These are phyloP conservation scores for Cystobasidium ongulense DNA, from an alignment of 768 basidiomycete genomes.

Conservation along the genomic window DNA sequence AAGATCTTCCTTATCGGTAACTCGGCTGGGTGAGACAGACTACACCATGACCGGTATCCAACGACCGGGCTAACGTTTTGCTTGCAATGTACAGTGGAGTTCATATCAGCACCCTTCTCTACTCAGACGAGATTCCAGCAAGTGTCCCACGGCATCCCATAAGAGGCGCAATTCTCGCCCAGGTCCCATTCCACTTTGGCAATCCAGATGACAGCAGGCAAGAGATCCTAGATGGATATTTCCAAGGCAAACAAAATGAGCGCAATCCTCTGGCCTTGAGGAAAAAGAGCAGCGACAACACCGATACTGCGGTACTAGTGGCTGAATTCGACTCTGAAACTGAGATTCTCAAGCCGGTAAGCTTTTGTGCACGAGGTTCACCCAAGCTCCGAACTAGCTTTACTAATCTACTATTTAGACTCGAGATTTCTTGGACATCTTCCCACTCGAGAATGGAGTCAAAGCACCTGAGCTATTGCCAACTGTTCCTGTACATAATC, in stretches of 20 bases:
- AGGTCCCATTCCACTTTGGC: slow-evolving; percentile 14
- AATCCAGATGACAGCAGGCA: not conserved
- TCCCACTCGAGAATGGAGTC: not conserved
- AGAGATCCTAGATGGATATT: slow-evolving; percentile 2
- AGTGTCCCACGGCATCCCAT: not conserved
- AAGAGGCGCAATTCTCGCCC: slow-evolving; percentile 3
- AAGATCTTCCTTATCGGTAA: slow-evolving; percentile 24
- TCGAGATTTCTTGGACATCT: slow-evolving; percentile 9
- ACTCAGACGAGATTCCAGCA: slow-evolving; percentile 5
- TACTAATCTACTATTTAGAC: not conserved
- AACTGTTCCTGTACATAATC: not conserved
- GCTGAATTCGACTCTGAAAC: not conserved
- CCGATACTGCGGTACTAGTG: not conserved
- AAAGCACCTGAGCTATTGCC: not conserved
- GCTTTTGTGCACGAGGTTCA: not conserved
- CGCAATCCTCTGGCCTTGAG: slow-evolving; percentile 3
- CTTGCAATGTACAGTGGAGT: not conserved
- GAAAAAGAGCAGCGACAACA: slow-evolving; percentile 9
- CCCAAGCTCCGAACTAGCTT: not conserved
- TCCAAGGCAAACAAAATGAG: not conserved
- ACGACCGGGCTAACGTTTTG: not conserved
- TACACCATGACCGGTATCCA: not conserved
- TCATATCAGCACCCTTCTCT: not conserved
- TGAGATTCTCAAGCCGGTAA: slow-evolving; percentile 16
- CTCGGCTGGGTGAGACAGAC: slow-evolving; percentile 4